A percentile compares a stretch with the other conserved stretches of the same genome.
Conservation (phyloP, 2,329 filamentous ascomycete genomes). For the Sarocladium oryzae region DNA sequence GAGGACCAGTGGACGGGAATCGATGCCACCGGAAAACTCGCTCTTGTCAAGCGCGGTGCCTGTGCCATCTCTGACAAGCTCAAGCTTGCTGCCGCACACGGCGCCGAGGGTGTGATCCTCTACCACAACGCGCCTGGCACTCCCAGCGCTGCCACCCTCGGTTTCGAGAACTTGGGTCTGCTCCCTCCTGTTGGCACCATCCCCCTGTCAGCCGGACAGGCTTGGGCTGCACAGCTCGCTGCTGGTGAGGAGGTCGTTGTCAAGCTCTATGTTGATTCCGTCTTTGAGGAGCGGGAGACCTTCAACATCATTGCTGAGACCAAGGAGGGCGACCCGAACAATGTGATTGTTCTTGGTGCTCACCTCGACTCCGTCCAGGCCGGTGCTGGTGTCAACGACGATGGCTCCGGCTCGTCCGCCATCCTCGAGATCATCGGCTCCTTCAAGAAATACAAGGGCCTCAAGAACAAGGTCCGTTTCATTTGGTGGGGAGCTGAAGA, state of each 20-base stretch:
- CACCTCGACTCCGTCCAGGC: conserved; percentile 34
- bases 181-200: conserved; percentile 32
- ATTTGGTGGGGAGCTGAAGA: conserved; percentile 39
- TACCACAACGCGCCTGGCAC: conserved; percentile 54
- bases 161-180: conserved; percentile 30
- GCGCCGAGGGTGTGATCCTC: conserved; percentile 43
- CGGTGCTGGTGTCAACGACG: conserved; percentile 35
- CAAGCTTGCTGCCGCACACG: conserved; percentile 34
- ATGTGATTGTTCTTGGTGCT: conserved; percentile 35
- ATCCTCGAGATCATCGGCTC: conserved; percentile 32
- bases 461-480: conserved; percentile 36
- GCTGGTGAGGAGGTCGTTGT: conserved; percentile 27
- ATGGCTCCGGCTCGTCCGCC: conserved; percentile 32
- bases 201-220: conserved; percentile 26
- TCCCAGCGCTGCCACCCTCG: conserved; percentile 45
- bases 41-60: conserved; percentile 36
- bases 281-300: conserved; percentile 27
- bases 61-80: conserved; percentile 38
- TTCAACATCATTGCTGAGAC: conserved; percentile 38
- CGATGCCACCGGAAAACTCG: conserved; percentile 36
- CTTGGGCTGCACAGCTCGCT: conserved; percentile 27
- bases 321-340: conserved; percentile 35
- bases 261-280: conserved; percentile 29
- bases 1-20: conserved; percentile 37
- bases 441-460: conserved; percentile 30